phyloP scores from a whole-genome alignment of 352 stramenopile genomes.

The Phytophthora pini region DNA sequence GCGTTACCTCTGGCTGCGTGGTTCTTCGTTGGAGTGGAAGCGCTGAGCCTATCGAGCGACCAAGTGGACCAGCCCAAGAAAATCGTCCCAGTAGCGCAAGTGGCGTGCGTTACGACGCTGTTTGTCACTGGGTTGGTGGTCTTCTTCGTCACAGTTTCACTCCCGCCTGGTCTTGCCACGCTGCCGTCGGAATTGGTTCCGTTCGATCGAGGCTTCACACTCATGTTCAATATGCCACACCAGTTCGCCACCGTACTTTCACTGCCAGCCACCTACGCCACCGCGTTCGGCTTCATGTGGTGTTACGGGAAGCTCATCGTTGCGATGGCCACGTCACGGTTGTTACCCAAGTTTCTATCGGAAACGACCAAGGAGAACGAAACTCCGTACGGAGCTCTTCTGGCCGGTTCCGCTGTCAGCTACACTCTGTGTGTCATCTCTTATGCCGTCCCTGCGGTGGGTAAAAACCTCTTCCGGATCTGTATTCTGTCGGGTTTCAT shows the following conservation, averaged over 20 bases:
- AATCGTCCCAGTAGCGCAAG: slow-evolving; percentile 45
- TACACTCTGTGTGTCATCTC: slow-evolving; percentile 46
- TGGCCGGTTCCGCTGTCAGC: slow-evolving; percentile 34
- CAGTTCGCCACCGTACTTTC: slow-evolving; percentile 40
- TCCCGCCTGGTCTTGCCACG: slow-evolving; percentile 33
- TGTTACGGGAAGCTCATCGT: slow-evolving; percentile 59
- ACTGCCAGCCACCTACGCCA: slow-evolving; percentile 55
- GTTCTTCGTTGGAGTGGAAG: slow-evolving; percentile 60
- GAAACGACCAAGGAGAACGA: slow-evolving; percentile 26
- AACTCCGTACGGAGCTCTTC: slow-evolving; percentile 30
- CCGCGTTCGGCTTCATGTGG: slow-evolving; percentile 60
- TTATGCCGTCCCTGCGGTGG: slow-evolving; percentile 28
- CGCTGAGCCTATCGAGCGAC: slow-evolving; percentile 37
- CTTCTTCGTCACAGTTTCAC: slow-evolving; percentile 41
- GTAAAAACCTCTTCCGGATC: slow-evolving; percentile 35
- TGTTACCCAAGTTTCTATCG: slow-evolving; percentile 44
- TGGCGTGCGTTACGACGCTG: slow-evolving; percentile 45
- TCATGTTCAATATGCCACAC: slow-evolving; percentile 33
- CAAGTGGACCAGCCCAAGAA: slow-evolving; percentile 49
- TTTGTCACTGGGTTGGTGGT: slow-evolving; percentile 41
- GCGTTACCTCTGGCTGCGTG: slow-evolving; percentile 39
- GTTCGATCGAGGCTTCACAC: slow-evolving; percentile 41
- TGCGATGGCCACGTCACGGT: slow-evolving; percentile 48
- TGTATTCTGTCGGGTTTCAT: slow-evolving; percentile 44
- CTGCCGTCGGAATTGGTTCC: slow-evolving; percentile 36